These are phyloP conservation scores for Amaranthus palmeri DNA, from an alignment of 148 eudicot genomes.

Conservation along the genomic window DNA sequence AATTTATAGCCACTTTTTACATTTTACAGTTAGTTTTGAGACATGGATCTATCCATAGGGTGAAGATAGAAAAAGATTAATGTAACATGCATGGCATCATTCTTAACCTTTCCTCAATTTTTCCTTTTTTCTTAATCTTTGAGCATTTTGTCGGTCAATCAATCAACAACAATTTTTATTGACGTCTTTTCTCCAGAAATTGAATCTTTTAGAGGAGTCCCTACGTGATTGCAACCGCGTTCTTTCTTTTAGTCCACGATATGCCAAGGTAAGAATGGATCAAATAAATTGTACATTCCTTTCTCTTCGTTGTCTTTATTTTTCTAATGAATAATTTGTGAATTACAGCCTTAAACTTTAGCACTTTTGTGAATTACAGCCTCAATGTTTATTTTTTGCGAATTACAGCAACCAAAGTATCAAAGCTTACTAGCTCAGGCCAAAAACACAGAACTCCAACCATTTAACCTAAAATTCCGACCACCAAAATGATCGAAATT, in stretches of 20 bases:
- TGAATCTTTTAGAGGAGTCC: slow-evolving; percentile 62
- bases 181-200: slow-evolving; percentile 46
- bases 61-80: slow-evolving; percentile 1
- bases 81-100: not conserved
- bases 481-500: no score
- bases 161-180: not conserved
- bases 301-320: not conserved
- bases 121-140: slow-evolving; percentile 1
- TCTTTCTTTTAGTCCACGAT: slow-evolving; percentile 44
- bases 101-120: not conserved
- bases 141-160: not conserved
- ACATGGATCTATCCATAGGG: not conserved
- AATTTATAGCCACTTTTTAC: not conserved
- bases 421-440: no score
- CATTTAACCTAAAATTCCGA: no score
- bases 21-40: not conserved
- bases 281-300: not conserved
- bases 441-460: no score
- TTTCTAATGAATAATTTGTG: no score
- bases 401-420: no score
- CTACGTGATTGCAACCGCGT: slow-evolving; percentile 81
- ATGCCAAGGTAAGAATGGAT: slow-evolving; percentile 59
- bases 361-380: no score
- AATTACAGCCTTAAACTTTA: no score
- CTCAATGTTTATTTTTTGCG: no score